phyloP scores from a whole-genome alignment of 1,284 basidiomycete genomes.

The Apiotrichum laibachii region DNA sequence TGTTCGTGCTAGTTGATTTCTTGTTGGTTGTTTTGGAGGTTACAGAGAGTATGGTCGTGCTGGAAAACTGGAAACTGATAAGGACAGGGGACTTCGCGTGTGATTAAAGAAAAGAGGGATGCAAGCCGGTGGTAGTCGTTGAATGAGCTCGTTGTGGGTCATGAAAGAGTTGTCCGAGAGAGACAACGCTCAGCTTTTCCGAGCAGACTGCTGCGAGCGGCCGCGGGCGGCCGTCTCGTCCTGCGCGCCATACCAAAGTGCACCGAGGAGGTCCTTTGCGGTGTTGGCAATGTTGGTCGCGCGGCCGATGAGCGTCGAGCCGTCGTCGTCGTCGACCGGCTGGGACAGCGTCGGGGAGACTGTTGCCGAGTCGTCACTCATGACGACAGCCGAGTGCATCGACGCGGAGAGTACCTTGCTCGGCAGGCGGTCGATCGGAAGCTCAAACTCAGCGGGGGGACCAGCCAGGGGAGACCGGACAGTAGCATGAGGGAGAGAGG shows the following conservation, averaged over 20 bases:
- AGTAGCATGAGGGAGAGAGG: conserved; percentile 43
- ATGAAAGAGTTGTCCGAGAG: background rate
- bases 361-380: background rate
- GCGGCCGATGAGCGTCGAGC: conserved; percentile 45
- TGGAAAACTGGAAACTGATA: background rate
- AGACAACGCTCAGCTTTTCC: background rate
- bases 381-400: background rate
- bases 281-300: conserved; percentile 52
- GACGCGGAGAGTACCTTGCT: background rate
- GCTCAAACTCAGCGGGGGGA: background rate
- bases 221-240: conserved; percentile 7
- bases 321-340: conserved; percentile 35
- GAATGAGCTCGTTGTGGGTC: background rate
- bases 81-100: background rate
- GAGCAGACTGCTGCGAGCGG: background rate
- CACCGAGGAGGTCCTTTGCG: conserved; percentile 52
- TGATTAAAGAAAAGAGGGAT: background rate
- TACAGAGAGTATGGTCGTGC: background rate
- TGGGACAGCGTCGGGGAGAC: conserved; percentile 15
- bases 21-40: background rate
- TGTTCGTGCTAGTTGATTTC: background rate
- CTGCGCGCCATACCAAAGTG: conserved; percentile 48
- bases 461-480: conserved; percentile 11
- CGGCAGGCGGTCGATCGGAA: background rate
- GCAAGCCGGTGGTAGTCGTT: background rate